Conservation (phyloP, 2,329 filamentous ascomycete genomes). For the Ceratocystis papillata region DNA sequence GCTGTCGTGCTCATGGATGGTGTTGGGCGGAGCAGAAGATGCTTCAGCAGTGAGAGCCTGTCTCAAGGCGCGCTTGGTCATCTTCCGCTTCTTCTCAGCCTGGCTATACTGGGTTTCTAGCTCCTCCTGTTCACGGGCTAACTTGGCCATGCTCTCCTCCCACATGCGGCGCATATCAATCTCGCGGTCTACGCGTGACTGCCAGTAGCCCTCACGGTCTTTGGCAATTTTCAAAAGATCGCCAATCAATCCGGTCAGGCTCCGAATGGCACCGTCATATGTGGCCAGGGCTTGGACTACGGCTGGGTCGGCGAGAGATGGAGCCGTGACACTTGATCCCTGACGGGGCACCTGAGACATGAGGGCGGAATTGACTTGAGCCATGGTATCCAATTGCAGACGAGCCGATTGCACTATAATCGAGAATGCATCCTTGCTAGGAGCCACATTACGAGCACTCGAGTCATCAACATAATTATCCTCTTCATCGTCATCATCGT, state of each 20-base stretch:
- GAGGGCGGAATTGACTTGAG: slow-evolving; percentile 73
- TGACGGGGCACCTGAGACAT: slow-evolving; percentile 47
- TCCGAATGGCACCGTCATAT: slow-evolving; percentile 82
- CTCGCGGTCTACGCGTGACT: slow-evolving; percentile 85
- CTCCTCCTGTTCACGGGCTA: slow-evolving; percentile 89
- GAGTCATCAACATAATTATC: slow-evolving; percentile 65
- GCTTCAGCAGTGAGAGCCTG: slow-evolving; percentile 60
- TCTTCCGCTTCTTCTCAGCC: slow-evolving; percentile 78
- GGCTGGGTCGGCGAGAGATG: slow-evolving; percentile 58
- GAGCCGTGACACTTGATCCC: not conserved
- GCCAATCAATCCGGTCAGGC: slow-evolving; percentile 70
- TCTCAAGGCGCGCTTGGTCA: slow-evolving; percentile 78
- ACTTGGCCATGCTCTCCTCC: slow-evolving; percentile 97
- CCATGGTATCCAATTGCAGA: slow-evolving; percentile 81
- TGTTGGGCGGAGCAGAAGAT: slow-evolving; percentile 30
- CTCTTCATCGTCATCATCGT: slow-evolving; percentile 57
- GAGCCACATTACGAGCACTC: slow-evolving; percentile 63
- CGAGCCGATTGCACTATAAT: slow-evolving; percentile 94
- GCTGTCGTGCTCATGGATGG: slow-evolving; percentile 30
- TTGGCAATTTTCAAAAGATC: slow-evolving; percentile 85
- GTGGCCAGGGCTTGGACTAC: slow-evolving; percentile 68
- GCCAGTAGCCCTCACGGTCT: slow-evolving; percentile 94
- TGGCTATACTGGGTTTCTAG: slow-evolving; percentile 80
- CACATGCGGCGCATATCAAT: slow-evolving; percentile 87
- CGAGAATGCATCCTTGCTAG: slow-evolving; percentile 85